Base-by-base conservation (phyloP, 306 rosid species). In the Vigna trinervia region DNA sequence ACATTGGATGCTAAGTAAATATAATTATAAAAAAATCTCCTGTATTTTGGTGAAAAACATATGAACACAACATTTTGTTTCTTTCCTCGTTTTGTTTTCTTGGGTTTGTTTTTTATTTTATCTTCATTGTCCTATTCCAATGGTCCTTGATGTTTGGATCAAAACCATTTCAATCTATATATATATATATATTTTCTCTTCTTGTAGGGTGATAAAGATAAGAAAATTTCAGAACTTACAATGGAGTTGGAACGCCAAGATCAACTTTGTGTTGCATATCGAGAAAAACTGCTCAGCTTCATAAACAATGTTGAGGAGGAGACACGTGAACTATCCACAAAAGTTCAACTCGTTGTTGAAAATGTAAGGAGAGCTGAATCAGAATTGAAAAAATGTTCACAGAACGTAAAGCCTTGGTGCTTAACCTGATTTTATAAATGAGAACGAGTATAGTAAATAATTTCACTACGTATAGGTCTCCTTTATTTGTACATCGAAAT, bases 231-330 rank as follows among this genome's bases (percentile, higher is more conserved):
- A 47, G 97, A 94, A 66, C 96, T 94, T 52, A 86, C 86, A 3
- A 63, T 57, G 92, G 98, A 94, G 88, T 80, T 94, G 84, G 89
- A 94, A 82, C 92, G 34, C 50, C 98, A 90, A 78, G 92, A 92
- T 82, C 88, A 84, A 78, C 82, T 86, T 1, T 94, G 98, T 60
- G 87, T 86, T 56, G 79, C 84, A 5, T 89, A 92, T 64, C 79
- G 95, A 80, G 96, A 88, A 83, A 90, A 83, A 66, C 85, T 94
- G 12, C 36, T 92, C 22, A 48, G 84, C 86, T 90, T 94, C 69
- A 90, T 92, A 65, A 87, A 84, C 39, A 85, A 80, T 19, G 82
- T 92, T 46, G 97, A 90, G 73, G 89, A 81, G 45, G 88, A 90
- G 84, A 87, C 94, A 19, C 94, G 86, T 48, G 96, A 85, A 74